phyloP scores from a whole-genome alignment of 176 grass and related monocot species.

The sorghum (Sorghum bicolor) region Sorghum_bicolor_NCBIv3 NC_012875.2:54631501-54632000 shows the following conservation, averaged over 20 bases:
- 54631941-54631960: not conserved
- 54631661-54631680: not conserved
- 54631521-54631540: not conserved
- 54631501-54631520: not conserved
- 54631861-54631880: too few relatives aligned
- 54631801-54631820: slow-evolving; percentile 32
- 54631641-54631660: not conserved
- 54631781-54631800: slow-evolving; percentile 27
- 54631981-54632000: not conserved
- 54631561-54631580: not conserved
- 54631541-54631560: not conserved
- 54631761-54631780: not conserved
- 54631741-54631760: not conserved
- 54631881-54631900: not conserved
- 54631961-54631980: not conserved
- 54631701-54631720: too few relatives aligned
- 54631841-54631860: not conserved
- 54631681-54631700: not conserved
- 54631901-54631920: not conserved
- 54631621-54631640: not conserved
- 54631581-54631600: not conserved
- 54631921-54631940: not conserved
- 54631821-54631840: not conserved
- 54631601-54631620: not conserved
- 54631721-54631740: not conserved